Conservation (phyloP, 139 green algal genomes). For the Desmodesmus armatus region DNA sequence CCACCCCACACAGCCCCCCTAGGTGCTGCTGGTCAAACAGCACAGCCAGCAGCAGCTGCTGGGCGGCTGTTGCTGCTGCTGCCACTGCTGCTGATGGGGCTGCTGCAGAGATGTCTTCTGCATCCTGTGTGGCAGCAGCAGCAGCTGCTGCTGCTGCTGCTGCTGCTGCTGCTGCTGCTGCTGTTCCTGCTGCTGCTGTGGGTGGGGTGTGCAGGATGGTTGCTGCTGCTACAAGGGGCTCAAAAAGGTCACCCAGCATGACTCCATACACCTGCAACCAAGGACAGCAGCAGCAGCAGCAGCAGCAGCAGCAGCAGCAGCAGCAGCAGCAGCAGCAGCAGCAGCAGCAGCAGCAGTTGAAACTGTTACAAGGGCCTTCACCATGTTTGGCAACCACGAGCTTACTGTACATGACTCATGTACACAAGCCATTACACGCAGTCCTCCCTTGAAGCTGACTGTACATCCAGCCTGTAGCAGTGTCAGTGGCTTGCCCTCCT, state of each 20-base stretch:
- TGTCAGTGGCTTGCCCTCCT: too few relatives aligned
- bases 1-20: slow-evolving; percentile 14
- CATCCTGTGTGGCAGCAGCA: neutral
- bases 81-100: slow-evolving; percentile 4
- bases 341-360: neutral
- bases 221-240: neutral
- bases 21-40: slow-evolving; percentile 40
- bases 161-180: slow-evolving; percentile 22
- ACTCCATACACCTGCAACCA: slow-evolving; percentile 31
- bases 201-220: too few relatives aligned
- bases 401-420: neutral
- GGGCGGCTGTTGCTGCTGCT: neutral
- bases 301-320: too few relatives aligned
- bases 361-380: neutral
- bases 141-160: neutral
- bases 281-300: neutral
- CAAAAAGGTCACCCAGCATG: slow-evolving; percentile 5
- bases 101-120: too few relatives aligned
- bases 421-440: too few relatives aligned
- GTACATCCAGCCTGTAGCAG: too few relatives aligned
- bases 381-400: neutral
- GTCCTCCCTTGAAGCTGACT: too few relatives aligned
- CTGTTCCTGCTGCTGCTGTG: too few relatives aligned
- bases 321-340: neutral
- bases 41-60: slow-evolving; percentile 3